Conservation (phyloP, 1,284 basidiomycete species). For the Meripilus lineatus region DNA sequence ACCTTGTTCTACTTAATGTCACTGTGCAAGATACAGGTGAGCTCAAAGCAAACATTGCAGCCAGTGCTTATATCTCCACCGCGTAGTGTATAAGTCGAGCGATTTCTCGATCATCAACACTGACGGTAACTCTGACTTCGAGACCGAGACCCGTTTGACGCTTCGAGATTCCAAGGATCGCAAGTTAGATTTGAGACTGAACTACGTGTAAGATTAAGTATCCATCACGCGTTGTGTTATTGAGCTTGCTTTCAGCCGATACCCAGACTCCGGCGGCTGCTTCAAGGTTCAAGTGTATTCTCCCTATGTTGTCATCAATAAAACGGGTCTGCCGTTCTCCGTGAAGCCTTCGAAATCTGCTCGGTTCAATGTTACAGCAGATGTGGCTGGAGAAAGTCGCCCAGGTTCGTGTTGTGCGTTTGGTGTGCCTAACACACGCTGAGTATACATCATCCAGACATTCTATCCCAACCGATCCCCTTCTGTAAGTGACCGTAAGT, state of each 20-base stretch:
- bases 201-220: conserved; percentile 70
- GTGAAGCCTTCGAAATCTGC: conserved; percentile 68
- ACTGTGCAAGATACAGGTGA: conserved; percentile 86
- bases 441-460: conserved; percentile 35
- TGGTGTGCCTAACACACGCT: conserved; percentile 5
- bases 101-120: conserved; percentile 98
- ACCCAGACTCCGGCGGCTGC: conserved; percentile 92
- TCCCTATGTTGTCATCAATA: conserved; percentile 92
- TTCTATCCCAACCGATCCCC: conserved; percentile 56
- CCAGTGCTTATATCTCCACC: background rate
- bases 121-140: conserved; percentile 88
- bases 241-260: conserved; percentile 46
- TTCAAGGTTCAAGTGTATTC: conserved; percentile 97
- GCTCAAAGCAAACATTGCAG: conserved; percentile 11
- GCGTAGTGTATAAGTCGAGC: conserved; percentile 86
- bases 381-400: conserved; percentile 79
- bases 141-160: conserved; percentile 70
- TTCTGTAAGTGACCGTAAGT: conserved; percentile 57
- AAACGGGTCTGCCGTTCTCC: conserved; percentile 84
- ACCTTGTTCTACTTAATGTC: conserved; percentile 90
- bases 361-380: conserved; percentile 68
- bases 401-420: conserved; percentile 36
- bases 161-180: conserved; percentile 75
- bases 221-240: background rate
- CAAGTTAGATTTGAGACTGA: conserved; percentile 80